Evolutionary conservation across 495 filamentous ascomycete species (phyloP).

Genomic region (Hypoxylon rickii): DNA sequence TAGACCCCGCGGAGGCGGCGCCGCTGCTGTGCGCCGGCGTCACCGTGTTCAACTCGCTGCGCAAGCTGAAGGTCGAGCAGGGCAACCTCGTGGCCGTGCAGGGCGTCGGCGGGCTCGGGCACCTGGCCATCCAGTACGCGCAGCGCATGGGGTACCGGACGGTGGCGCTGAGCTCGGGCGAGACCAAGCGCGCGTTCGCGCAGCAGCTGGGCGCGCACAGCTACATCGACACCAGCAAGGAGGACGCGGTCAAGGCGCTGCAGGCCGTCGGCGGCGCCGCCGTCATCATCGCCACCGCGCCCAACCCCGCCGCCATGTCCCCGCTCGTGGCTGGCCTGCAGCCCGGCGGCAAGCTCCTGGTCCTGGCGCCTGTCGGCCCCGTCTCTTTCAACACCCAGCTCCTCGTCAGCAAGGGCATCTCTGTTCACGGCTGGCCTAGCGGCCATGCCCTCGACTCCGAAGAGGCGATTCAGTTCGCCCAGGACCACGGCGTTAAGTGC

Average conservation of each 20-base stretch:
- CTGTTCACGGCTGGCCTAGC: slow-evolving; percentile 64
- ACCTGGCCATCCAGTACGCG: slow-evolving; percentile 70
- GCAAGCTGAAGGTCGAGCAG: slow-evolving; percentile 59
- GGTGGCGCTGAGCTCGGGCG: slow-evolving; percentile 63
- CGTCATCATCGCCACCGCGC: slow-evolving; percentile 67
- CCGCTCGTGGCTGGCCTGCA: slow-evolving; percentile 60
- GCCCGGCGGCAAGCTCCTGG: slow-evolving; percentile 62
- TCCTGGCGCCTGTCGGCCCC: slow-evolving; percentile 59
- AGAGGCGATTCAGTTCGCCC: slow-evolving; percentile 66
- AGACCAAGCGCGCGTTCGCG: slow-evolving; percentile 63
- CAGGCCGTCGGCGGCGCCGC: slow-evolving; percentile 64
- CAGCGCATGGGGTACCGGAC: slow-evolving; percentile 67
- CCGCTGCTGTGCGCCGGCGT: slow-evolving; percentile 75
- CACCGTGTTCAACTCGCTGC: slow-evolving; percentile 73
- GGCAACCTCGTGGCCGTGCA: slow-evolving; percentile 67
- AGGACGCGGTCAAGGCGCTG: slow-evolving; percentile 55
- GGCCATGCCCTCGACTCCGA: slow-evolving; percentile 68
- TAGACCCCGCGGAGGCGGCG: slow-evolving; percentile 63
- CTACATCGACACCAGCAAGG: slow-evolving; percentile 65
- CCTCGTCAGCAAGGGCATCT: slow-evolving; percentile 55
- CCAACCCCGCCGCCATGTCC: slow-evolving; percentile 57
- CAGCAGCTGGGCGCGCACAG: slow-evolving; percentile 66
- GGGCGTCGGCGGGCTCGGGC: slow-evolving; percentile 69
- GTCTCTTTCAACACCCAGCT: slow-evolving; percentile 55
- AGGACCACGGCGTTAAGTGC: slow-evolving; percentile 62